Evolutionary conservation across 768 basidiomycete species (phyloP).

Genomic region (Favolaschia claudopus): DNA sequence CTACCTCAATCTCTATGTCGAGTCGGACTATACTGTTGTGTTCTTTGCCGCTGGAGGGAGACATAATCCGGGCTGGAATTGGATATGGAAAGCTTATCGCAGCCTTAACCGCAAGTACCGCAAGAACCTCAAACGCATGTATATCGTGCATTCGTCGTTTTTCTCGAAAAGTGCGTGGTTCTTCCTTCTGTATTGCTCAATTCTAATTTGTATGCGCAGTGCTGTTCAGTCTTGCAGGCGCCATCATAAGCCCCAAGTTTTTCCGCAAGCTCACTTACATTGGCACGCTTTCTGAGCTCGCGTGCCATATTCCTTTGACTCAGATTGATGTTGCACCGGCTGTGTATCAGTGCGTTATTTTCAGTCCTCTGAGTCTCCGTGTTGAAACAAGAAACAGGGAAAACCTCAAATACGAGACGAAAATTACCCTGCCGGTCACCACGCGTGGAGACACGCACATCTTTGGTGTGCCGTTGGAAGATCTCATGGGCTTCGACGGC

Average conservation of each 20-base stretch:
- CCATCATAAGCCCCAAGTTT: constrained; percentile 92
- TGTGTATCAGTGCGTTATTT: constrained; percentile 84
- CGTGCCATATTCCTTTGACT: constrained; percentile 79
- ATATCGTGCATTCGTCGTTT: constrained; percentile 87
- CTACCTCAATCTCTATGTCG: constrained; percentile 86
- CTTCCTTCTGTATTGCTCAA: constrained; percentile 16
- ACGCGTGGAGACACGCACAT: constrained; percentile 58
- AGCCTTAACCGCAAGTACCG: constrained; percentile 83
- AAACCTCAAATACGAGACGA: constrained; percentile 76
- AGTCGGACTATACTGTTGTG: constrained; percentile 88
- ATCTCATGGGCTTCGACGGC: constrained; percentile 84
- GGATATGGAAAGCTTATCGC: constrained; percentile 92
- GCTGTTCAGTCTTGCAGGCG: constrained; percentile 88
- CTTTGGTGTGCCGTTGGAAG: constrained; percentile 84
- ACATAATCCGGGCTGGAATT: constrained; percentile 83
- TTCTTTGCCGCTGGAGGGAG: constrained; percentile 85
- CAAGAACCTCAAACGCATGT: constrained; percentile 89
- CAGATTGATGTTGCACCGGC: constrained; percentile 88
- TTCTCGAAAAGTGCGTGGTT: constrained; percentile 79
- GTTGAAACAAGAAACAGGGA: constrained; percentile 56
- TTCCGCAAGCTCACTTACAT: constrained; percentile 85
- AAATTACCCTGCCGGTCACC: constrained; percentile 71
- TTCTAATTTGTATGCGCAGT: constrained; percentile 66
- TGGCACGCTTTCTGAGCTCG: constrained; percentile 79
- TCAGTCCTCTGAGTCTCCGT: not conserved